phyloP scores from a whole-genome alignment of 2,329 filamentous ascomycete species.

The Coniella vitis region DNA sequence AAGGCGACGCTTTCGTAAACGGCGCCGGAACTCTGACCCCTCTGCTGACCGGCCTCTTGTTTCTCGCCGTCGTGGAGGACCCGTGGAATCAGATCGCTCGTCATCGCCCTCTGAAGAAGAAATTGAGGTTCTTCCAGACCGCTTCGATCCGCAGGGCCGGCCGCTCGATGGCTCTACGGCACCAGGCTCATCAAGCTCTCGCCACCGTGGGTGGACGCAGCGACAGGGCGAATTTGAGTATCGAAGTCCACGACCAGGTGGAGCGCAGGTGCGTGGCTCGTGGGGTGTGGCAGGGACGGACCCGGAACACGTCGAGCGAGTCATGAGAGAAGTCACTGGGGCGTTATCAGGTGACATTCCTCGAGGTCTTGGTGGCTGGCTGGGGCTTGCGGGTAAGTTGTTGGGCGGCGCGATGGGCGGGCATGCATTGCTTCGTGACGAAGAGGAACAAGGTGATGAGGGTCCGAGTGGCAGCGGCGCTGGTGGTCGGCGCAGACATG shows the following conservation, averaged over 20 bases:
- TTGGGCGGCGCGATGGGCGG: conserved; percentile 20
- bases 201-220: conserved; percentile 24
- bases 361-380: conserved; percentile 18
- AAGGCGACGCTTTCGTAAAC: conserved; percentile 10
- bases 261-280: conserved; percentile 28
- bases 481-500: neutral
- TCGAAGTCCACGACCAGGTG: conserved; percentile 15
- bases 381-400: conserved; percentile 24
- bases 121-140: conserved; percentile 38
- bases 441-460: neutral
- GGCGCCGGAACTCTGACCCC: conserved; percentile 28
- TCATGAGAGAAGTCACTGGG: conserved; percentile 26
- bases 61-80: conserved; percentile 19
- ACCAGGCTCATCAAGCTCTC: neutral
- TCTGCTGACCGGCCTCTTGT: conserved; percentile 26
- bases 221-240: conserved; percentile 38
- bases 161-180: conserved; percentile 27
- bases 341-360: conserved; percentile 24
- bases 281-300: conserved; percentile 42
- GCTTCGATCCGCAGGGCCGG: conserved; percentile 39
- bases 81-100: conserved; percentile 23
- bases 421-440: conserved; percentile 15
- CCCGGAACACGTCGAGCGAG: conserved; percentile 31
- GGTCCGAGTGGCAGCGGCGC: neutral
- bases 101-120: conserved; percentile 26